Conservation (phyloP, 306 rosid genomes). For the Quercus cerris region DNA sequence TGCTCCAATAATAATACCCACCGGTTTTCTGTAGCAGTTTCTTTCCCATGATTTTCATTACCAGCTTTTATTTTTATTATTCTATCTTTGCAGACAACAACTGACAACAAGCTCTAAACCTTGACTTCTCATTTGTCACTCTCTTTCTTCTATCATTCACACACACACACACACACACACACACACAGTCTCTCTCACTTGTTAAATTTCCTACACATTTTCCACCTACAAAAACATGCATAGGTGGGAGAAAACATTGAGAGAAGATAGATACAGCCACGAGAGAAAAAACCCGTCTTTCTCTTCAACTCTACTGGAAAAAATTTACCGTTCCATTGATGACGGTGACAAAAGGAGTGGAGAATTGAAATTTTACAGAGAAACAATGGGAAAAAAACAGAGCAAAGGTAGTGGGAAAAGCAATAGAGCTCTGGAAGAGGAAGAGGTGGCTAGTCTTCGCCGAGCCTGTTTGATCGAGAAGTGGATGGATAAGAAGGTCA, state of each 20-base stretch:
- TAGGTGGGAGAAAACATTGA: conserved; percentile 17
- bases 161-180: not conserved
- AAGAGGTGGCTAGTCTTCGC: conserved; percentile 21
- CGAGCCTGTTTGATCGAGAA: conserved; percentile 47
- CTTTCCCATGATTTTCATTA: conserved; percentile 12
- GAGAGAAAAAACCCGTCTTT: conserved; percentile 52
- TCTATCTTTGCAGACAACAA: conserved; percentile 18
- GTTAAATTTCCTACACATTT: not conserved
- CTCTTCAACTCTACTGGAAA: conserved; percentile 74
- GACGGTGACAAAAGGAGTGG: conserved; percentile 36
- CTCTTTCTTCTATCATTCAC: conserved; percentile 20
- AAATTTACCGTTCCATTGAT: conserved; percentile 83
- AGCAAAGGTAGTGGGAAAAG: conserved; percentile 27
- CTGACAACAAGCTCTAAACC: conserved; percentile 6
- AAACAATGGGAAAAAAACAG: conserved; percentile 40
- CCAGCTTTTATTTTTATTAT: conserved; percentile 40
- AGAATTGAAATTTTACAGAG: conserved; percentile 42
- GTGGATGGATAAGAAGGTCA: conserved; percentile 48
- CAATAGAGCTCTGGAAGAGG: conserved; percentile 10
- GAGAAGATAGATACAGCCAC: conserved; percentile 22
- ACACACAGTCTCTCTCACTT: not conserved
- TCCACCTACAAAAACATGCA: conserved; percentile 37
- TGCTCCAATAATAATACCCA: conserved; percentile 2
- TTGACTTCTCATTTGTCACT: conserved; percentile 17
- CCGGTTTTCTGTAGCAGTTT: conserved; percentile 4